A percentile compares a stretch with the other conserved stretches of the same genome.
Conservation (phyloP, 139 green algal genomes). For the Yamagishiella unicocca region DNA sequence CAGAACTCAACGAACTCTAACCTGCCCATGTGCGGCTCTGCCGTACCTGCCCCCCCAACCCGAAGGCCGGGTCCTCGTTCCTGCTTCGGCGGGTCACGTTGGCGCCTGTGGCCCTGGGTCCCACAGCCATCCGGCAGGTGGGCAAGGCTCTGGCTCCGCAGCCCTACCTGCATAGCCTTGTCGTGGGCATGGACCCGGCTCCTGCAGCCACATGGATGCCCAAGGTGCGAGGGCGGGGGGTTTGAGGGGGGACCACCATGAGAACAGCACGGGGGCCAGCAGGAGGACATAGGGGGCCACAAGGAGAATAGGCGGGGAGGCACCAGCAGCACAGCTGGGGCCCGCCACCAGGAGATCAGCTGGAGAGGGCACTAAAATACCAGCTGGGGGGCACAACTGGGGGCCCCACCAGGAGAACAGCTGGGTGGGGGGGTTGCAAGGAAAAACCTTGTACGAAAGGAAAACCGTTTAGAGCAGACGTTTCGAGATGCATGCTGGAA, state of each 20-base stretch:
- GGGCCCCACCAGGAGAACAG: too few species aligned
- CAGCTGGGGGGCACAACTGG: too few species aligned
- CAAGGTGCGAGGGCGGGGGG: background rate
- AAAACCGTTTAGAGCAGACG: too few species aligned
- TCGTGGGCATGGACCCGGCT: conserved; percentile 18
- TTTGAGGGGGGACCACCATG: background rate
- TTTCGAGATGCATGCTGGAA: too few species aligned
- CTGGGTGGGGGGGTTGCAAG: too few species aligned
- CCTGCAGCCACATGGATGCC: conserved; percentile 20
- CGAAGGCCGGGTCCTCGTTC: background rate
- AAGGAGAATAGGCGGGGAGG: too few species aligned
- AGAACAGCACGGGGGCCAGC: background rate
- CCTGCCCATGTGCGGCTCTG: background rate
- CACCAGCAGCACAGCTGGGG: too few species aligned
- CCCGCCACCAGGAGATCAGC: too few species aligned
- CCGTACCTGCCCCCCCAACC: background rate
- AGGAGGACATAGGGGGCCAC: too few species aligned
- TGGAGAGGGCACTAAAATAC: too few species aligned
- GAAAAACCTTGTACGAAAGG: too few species aligned
- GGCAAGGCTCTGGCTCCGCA: background rate
- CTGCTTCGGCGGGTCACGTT: conserved; percentile 14
- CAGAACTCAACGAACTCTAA: background rate
- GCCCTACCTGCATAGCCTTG: background rate
- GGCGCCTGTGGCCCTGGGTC: conserved; percentile 17
- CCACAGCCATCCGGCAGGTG: conserved; percentile 33